Conservation (phyloP, 176 grass and related monocot genomes). For the Carex littledalei region DNA sequence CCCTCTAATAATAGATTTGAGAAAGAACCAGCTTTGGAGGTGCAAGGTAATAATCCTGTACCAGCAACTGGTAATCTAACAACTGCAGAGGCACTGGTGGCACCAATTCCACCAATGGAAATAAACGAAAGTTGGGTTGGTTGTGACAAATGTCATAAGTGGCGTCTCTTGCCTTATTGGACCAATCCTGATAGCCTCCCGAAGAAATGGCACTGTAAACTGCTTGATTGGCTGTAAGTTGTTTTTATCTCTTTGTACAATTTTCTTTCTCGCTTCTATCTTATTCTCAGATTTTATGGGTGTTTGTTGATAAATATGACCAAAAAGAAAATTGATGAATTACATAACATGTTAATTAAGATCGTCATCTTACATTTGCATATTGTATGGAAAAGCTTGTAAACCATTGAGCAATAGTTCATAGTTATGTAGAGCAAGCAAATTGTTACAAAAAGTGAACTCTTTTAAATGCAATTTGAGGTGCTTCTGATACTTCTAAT, state of each 20-base stretch:
- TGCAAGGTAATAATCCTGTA: slow-evolving; percentile 37
- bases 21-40: slow-evolving; percentile 27
- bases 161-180: slow-evolving; percentile 91
- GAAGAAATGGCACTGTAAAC: slow-evolving; percentile 85
- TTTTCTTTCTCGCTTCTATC: slow-evolving; percentile 5
- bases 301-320: background rate
- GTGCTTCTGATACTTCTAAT: slow-evolving; percentile 23
- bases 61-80: slow-evolving; percentile 41
- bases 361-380: background rate
- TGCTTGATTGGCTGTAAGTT: slow-evolving; percentile 98
- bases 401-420: background rate
- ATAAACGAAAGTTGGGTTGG: slow-evolving; percentile 92
- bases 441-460: slow-evolving; percentile 10
- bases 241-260: slow-evolving; percentile 6
- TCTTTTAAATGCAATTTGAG: background rate
- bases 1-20: slow-evolving; percentile 43
- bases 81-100: slow-evolving; percentile 18
- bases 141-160: slow-evolving; percentile 92
- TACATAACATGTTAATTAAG: background rate
- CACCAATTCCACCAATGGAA: slow-evolving; percentile 37
- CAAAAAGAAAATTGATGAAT: background rate
- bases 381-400: background rate
- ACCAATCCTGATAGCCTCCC: slow-evolving; percentile 56
- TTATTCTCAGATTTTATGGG: background rate
- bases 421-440: background rate